Evolutionary conservation across 1,284 basidiomycete species (phyloP).

Genomic region (Pseudozyma flocculosa): DNA sequence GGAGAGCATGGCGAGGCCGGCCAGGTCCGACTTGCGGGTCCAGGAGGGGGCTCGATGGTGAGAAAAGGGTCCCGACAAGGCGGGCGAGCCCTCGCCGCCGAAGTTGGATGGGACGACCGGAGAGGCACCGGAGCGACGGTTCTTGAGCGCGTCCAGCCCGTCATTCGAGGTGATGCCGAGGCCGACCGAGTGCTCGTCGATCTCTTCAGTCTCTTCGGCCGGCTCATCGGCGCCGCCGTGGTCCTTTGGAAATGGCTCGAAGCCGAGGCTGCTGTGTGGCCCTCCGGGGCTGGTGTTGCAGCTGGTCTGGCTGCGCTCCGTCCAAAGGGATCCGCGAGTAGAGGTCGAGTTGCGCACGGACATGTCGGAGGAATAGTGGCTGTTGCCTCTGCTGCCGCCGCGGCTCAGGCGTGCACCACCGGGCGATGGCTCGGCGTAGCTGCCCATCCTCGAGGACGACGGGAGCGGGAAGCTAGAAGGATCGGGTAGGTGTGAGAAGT

Average conservation of each 20-base stretch:
- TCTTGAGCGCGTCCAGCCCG: slow-evolving; percentile 6
- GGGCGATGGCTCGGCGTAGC: too few relatives aligned
- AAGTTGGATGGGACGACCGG: slow-evolving; percentile 10
- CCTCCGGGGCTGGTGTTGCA: slow-evolving; percentile 27
- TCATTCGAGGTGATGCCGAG: slow-evolving; percentile 32
- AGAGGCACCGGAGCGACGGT: slow-evolving; percentile 15
- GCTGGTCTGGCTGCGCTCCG: slow-evolving; percentile 26
- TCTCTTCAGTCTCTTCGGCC: slow-evolving; percentile 19
- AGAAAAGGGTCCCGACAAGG: slow-evolving; percentile 31
- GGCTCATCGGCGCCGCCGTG: background rate
- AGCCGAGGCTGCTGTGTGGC: slow-evolving; percentile 7
- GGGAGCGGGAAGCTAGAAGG: slow-evolving; percentile 4
- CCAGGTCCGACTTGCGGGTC: slow-evolving; percentile 8
- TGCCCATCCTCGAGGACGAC: too few relatives aligned
- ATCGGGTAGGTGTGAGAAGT: slow-evolving; percentile 1
- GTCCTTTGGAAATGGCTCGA: slow-evolving; percentile 1
- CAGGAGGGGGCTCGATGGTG: slow-evolving; percentile 39
- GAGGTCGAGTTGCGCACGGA: slow-evolving; percentile 25
- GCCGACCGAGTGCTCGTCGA: slow-evolving; percentile 24
- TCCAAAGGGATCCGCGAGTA: slow-evolving; percentile 28
- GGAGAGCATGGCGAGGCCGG: background rate
- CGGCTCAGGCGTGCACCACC: too few relatives aligned
- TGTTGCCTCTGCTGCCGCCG: background rate
- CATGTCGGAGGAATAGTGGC: slow-evolving; percentile 20
- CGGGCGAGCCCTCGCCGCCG: slow-evolving; percentile 6